Percentiles rank a stretch among this genome's conserved stretches.
phyloP scores from a whole-genome alignment of 2,329 filamentous ascomycete genomes.

The Metarhizium brunneum region DNA sequence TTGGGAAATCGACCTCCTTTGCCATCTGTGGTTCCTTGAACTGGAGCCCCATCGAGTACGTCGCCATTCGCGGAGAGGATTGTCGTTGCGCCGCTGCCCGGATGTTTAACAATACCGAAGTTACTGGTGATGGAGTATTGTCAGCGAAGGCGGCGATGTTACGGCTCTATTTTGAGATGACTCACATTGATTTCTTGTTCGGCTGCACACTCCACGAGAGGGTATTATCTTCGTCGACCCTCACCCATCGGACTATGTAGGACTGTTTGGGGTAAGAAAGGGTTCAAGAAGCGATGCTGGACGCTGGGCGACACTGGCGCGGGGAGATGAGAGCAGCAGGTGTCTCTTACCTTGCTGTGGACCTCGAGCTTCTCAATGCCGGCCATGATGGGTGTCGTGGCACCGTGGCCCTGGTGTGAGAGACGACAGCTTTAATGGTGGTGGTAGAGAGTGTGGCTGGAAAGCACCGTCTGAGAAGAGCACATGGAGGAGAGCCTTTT shows the following conservation, averaged over 20 bases:
- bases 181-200: conserved; percentile 88
- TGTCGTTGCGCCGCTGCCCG: conserved; percentile 56
- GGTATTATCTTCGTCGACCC: conserved; percentile 80
- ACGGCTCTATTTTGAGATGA: neutral
- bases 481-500: neutral
- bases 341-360: conserved; percentile 70
- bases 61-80: conserved; percentile 33
- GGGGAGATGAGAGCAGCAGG: neutral
- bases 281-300: neutral
- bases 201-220: conserved; percentile 97
- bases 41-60: conserved; percentile 35
- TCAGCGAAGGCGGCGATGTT: conserved; percentile 6
- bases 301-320: neutral
- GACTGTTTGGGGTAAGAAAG: conserved; percentile 49
- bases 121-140: conserved; percentile 44
- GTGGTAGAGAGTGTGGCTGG: neutral
- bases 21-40: conserved; percentile 31
- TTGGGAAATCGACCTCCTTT: conserved; percentile 40
- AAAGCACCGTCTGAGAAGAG: neutral
- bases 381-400: conserved; percentile 50
- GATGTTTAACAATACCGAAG: conserved; percentile 96
- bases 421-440: neutral
- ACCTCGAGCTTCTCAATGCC: conserved; percentile 96
- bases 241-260: conserved; percentile 96
- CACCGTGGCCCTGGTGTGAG: neutral